Evolutionary conservation across 495 filamentous ascomycete genomes (phyloP).

Genomic region (Penicillium verhagenii): DNA sequence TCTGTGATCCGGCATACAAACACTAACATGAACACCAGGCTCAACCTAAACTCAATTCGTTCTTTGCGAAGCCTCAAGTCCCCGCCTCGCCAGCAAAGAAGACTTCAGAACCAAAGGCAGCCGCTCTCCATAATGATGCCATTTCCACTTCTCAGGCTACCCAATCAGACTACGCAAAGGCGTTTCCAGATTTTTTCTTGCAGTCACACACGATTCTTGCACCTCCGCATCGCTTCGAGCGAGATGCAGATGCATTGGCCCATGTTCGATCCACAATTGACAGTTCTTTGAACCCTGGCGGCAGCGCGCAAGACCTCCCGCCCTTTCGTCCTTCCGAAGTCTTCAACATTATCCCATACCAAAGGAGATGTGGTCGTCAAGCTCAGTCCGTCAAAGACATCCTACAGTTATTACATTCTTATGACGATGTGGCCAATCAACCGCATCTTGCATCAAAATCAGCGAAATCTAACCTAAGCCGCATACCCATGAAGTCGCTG

Average conservation of each 20-base stretch:
- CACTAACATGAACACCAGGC: constrained; percentile 34
- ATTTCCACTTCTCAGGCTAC: constrained; percentile 14
- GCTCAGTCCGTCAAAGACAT: constrained; percentile 63
- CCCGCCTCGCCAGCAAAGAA: constrained; percentile 19
- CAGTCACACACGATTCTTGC: constrained; percentile 66
- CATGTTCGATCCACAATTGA: constrained; percentile 49
- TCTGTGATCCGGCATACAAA: not conserved
- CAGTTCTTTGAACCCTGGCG: constrained; percentile 33
- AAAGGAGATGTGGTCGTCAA: constrained; percentile 50
- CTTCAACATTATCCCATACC: constrained; percentile 57
- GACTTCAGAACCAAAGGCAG: constrained; percentile 27
- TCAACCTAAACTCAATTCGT: constrained; percentile 60
- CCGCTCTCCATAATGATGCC: constrained; percentile 4
- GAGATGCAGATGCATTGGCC: constrained; percentile 55
- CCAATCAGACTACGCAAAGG: constrained; percentile 63
- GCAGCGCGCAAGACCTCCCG: constrained; percentile 19
- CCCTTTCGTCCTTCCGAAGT: constrained; percentile 55
- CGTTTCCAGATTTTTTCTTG: constrained; percentile 76
- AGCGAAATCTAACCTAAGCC: constrained; percentile 47
- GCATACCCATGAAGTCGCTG: constrained; percentile 72
- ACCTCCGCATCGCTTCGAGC: constrained; percentile 47
- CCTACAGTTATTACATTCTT: constrained; percentile 53
- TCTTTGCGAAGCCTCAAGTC: constrained; percentile 53
- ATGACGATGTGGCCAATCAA: constrained; percentile 20
- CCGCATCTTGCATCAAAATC: constrained; percentile 16